Base-by-base conservation (phyloP, 1,284 basidiomycete species). In the Pseudozyma pruni region DNA sequence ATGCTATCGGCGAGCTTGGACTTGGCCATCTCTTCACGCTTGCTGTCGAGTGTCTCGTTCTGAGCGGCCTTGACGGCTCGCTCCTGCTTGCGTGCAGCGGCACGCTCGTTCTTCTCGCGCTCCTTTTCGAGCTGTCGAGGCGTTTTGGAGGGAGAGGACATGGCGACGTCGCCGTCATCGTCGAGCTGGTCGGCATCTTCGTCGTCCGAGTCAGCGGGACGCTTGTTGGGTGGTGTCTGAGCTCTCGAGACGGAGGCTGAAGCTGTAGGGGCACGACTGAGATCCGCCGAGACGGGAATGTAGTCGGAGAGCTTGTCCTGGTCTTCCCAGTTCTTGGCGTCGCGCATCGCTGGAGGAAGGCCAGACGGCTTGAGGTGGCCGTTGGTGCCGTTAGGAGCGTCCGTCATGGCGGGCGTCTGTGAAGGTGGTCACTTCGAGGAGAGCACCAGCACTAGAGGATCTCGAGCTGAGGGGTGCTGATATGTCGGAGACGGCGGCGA, bases 1-100 rank as follows among this genome's bases (percentile, higher is more conserved):
- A 81, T 68, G 52, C 74, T 77, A 48, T 81, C 80, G 22, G 78
- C 75, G 29, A 75, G 69, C 66, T 81, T 81, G 61, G 71, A 59
- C 52, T 74, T 72, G 55, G 56, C 57, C 69, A 80, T 57, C 53
- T 75, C 67, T 19, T 72, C 60, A 20, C 79, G 71, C n/a, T 66
- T 77, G 46, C 53, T 63, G 39, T 63, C 62, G 27, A 80, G 69
- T 20, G 51, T 72, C 29, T 75, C 56, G 38, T 75, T 69, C 66
- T 80, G 76, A 16, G 69, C 79, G 0, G 68, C 74, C 38, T 66
- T 60, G 50, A 69, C 60, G 27, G 61, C 61, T 39, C 34, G 54
- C 29, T 73, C 73, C 16, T 64, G 59, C 41, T 60, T 64, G 25
- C 71, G 64, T 9, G 68, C 66, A 14, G 69, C 79, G 14, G 69